Base-by-base conservation (phyloP, 345 rosid genomes). In the Corchorus olitorius region DNA sequence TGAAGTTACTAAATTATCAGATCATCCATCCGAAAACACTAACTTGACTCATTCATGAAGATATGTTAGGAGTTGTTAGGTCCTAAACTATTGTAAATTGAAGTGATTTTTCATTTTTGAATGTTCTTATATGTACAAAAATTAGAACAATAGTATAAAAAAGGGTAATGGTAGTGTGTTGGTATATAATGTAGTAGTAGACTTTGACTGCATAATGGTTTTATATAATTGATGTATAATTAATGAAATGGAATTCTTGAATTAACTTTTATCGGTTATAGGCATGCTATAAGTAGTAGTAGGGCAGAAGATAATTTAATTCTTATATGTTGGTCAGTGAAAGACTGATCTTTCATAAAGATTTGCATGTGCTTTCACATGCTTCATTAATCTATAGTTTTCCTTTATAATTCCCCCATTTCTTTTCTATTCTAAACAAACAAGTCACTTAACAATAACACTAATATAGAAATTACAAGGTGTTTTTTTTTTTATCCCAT, bases 301-400 rank as follows among this genome's bases (percentile, higher is more conserved):
- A 11, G 62, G 10, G 10, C 13, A 37, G 67, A 35, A 63, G 45
- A 35, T 63, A 16, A 16, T 16, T 63, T 35, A 35, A 35, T 63
- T 34, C 67, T 15, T 43, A n/a, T 59, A n/a, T 59, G 22, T 11
- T 15, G 41, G 20, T 37, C n/a, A 16, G 48, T 63, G 5, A 63
- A 41, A 65, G 49, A 2, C n/a, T n/a, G 50, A n/a, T 41, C 33
- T 19, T 45, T 22, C 50, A 41, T 65, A n/a, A 65, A 41, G 33
- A 65, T 65, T 65, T 65, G 13, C 50, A 41, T 65, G 69, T 65
- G 69, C 69, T 19, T 65, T n/a, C 69, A 45, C 48, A 45, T 45
- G 48, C 48, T n/a, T 11, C 27, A 27, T 27, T 27, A 27, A 27
- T 27, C 27, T 27, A 52, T 52, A 15, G 17, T 50, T 52, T 52